Conservation (phyloP, 768 basidiomycete species). For the Stropharia rugosoannulata region DNA sequence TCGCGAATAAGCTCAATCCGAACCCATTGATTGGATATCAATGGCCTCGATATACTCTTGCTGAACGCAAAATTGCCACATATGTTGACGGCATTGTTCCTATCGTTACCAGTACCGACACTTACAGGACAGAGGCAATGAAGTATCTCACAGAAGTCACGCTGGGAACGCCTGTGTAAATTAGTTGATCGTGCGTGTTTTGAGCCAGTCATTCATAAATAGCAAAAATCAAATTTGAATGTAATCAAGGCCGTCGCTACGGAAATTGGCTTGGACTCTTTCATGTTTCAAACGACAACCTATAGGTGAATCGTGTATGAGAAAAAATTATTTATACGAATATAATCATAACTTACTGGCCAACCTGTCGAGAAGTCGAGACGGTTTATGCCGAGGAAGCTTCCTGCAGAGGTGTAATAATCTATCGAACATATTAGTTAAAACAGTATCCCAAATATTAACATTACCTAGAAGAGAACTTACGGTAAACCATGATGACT, state of each 20-base stretch:
- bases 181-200: neutral
- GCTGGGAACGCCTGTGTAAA: conserved; percentile 9
- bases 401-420: conserved; percentile 48
- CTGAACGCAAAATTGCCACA: conserved; percentile 23
- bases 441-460: neutral
- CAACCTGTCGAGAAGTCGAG: conserved; percentile 50
- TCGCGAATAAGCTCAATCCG: conserved; percentile 29
- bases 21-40: conserved; percentile 11
- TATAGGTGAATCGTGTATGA: neutral
- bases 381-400: conserved; percentile 44
- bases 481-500: conserved; percentile 50
- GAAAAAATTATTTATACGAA: no score
- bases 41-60: conserved; percentile 19
- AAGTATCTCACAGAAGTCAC: conserved; percentile 17
- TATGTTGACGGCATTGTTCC: conserved; percentile 24
- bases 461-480: conserved; percentile 13
- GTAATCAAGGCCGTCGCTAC: neutral
- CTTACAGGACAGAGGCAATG: conserved; percentile 22
- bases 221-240: neutral
- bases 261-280: no score
- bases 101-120: conserved; percentile 19
- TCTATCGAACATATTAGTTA: conserved; percentile 28
- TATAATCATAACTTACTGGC: conserved; percentile 32
- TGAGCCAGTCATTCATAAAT: neutral
- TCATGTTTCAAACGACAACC: neutral